These are phyloP conservation scores for Pistacia atlantica DNA, from an alignment of 345 rosid species.

Conservation along the genomic window DNA sequence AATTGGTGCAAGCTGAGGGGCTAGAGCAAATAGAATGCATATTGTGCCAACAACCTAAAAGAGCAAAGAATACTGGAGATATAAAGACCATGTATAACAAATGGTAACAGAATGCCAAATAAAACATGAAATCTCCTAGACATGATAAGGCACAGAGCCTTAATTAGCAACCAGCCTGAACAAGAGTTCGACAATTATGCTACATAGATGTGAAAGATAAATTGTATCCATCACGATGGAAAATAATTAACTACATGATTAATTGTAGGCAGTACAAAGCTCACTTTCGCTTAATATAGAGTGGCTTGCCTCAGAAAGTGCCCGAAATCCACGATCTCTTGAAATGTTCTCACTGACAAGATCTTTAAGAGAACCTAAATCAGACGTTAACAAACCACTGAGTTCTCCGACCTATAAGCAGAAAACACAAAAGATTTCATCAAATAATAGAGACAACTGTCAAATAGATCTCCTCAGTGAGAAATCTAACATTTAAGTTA, in stretches of 20 bases:
- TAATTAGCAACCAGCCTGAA: constrained; percentile 4
- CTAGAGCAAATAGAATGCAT: constrained; percentile 70
- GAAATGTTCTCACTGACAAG: constrained; percentile 86
- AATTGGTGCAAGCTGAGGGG: constrained; percentile 94
- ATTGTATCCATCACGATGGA: constrained; percentile 13
- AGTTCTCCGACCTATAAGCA: constrained; percentile 80
- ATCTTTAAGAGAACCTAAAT: constrained; percentile 82
- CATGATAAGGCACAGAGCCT: constrained; percentile 11
- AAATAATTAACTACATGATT: constrained; percentile 27
- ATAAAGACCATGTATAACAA: constrained; percentile 2
- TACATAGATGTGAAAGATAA: background rate
- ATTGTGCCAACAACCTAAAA: constrained; percentile 79
- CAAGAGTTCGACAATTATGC: background rate
- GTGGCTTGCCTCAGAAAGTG: constrained; percentile 97
- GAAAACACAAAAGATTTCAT: background rate
- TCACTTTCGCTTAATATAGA: constrained; percentile 63
- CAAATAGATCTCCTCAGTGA: background rate
- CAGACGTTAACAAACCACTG: constrained; percentile 80
- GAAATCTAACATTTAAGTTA: constrained; percentile 4
- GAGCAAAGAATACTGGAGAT: constrained; percentile 20
- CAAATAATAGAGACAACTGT: background rate
- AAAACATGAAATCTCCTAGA: constrained; percentile 11
- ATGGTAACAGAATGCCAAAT: background rate
- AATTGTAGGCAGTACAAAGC: constrained; percentile 44
- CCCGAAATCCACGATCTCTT: constrained; percentile 97